A percentile compares a stretch with the other conserved stretches of the same genome.
phyloP scores from a whole-genome alignment of 2,329 filamentous ascomycete species.

The Ceratocystis cubensis region DNA sequence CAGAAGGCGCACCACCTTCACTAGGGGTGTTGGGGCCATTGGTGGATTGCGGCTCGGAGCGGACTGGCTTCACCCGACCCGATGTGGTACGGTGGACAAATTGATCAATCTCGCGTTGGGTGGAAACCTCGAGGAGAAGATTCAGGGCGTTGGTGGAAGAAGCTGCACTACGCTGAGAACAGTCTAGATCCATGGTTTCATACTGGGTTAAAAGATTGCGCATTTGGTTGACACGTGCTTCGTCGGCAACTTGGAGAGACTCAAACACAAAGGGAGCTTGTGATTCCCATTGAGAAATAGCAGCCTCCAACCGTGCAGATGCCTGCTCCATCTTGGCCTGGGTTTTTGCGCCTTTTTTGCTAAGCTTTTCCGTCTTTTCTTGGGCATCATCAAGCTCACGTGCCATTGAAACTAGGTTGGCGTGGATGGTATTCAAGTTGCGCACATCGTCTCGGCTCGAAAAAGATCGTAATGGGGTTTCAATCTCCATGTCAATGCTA shows the following conservation, averaged over 20 bases:
- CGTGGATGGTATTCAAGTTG: conserved; percentile 67
- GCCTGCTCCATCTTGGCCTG: conserved; percentile 67
- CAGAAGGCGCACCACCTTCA: conserved; percentile 6
- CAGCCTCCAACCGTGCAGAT: conserved; percentile 58
- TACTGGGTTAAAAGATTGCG: conserved; percentile 85
- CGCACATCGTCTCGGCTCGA: conserved; percentile 62
- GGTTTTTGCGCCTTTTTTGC: conserved; percentile 64
- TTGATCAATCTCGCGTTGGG: conserved; percentile 70
- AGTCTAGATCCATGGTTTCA: conserved; percentile 83
- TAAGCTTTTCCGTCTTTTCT: conserved; percentile 73
- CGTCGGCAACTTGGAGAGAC: conserved; percentile 78
- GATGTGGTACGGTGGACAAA: conserved; percentile 41
- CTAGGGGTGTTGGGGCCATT: conserved; percentile 1
- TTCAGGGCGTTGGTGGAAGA: conserved; percentile 71
- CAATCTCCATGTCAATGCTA: conserved; percentile 79
- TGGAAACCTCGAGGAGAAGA: conserved; percentile 72
- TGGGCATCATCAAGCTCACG: conserved; percentile 76
- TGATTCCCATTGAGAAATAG: conserved; percentile 80
- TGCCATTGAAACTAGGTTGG: conserved; percentile 66
- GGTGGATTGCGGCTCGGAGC: conserved; percentile 24
- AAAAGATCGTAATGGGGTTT: conserved; percentile 69
- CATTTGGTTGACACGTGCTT: conserved; percentile 76
- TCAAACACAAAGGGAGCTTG: conserved; percentile 94
- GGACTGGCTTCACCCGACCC: conserved; percentile 27
- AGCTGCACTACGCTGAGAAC: conserved; percentile 61